phyloP scores from a whole-genome alignment of 129 eudicot genomes.

The Centrapalus pauciflorus region DNA sequence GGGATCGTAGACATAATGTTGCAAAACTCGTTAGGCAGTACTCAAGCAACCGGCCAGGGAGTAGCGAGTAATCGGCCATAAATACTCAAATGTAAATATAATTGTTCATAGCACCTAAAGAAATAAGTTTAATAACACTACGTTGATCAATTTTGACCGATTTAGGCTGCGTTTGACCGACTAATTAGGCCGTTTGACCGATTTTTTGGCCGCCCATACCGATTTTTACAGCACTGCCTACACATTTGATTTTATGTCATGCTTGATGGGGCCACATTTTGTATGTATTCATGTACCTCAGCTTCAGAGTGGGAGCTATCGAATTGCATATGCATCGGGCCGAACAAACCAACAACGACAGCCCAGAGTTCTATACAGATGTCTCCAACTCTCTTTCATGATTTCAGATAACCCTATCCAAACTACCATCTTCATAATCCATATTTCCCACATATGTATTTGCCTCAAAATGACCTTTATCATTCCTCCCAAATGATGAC shows the following conservation, averaged over 20 bases:
- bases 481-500: slow-evolving; percentile 21
- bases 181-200: no score
- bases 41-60: no score
- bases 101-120: no score
- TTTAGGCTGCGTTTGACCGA: no score
- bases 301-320: slow-evolving; percentile 31
- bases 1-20: no score
- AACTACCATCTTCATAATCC: slow-evolving; percentile 35
- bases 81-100: no score
- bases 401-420: slow-evolving; percentile 34
- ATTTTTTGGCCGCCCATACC: no score
- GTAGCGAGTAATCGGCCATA: no score
- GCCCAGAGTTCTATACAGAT: slow-evolving; percentile 30
- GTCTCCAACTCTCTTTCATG: slow-evolving; percentile 33
- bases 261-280: slow-evolving; percentile 19
- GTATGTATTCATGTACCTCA: slow-evolving; percentile 28
- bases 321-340: slow-evolving; percentile 17
- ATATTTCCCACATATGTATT: slow-evolving; percentile 33
- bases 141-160: no score
- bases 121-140: no score
- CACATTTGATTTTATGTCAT: slow-evolving; percentile 27
- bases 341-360: slow-evolving; percentile 25
- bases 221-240: no score
- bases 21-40: no score
- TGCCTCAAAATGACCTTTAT: slow-evolving; percentile 36